Base-by-base conservation (phyloP, 306 rosid species). In the Vicia faba region DNA sequence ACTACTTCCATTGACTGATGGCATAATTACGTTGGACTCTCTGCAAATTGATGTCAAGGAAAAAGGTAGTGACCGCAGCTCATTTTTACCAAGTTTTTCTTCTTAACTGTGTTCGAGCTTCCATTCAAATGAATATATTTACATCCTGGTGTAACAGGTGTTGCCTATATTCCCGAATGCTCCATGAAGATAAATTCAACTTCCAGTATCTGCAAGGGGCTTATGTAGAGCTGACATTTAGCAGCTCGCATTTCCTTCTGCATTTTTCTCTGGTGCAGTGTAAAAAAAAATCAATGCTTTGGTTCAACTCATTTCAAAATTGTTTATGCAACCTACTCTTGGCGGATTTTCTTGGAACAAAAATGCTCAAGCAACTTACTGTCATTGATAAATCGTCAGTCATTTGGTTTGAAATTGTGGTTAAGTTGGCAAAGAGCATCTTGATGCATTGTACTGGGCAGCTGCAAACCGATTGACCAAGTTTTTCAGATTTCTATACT, bases 1-100 rank as follows among this genome's bases (percentile, higher is more conserved):
- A 84, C 84, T 95, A 53, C 99, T 95, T 74, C 99, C 99, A 23
- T 71, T 95, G 79, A 95, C 97, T 7, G 87, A 85, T 78, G 99
- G 96, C 75, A 84, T 90, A 79, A 89, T 95, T 79, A 84, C 87
- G 0, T 84, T 95, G 14, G 96, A 95, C 78, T 79, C 97, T 5
- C 65, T 95, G 62, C 97, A 90, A 69, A 85, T 95, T 79, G 82
- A 85, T 71, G 96, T 90, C 78, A 82, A 86, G 83, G 97, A 85
- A 79, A 95, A 88, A 84, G 99, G 99, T 90, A 74, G 31, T 18
- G n/a, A 62, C 48, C 5, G 10, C 23, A 44, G 40, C 39, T 38
- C 5, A 14, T 20, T 62, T 71, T 73, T 33, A 39, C 60, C 12
- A 7, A 48, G 25, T 6, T 62, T 48, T 68, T 31, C 23, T 20